Conservation (phyloP, 2,329 filamentous ascomycete genomes). For the Zymoseptoria crescenta region DNA sequence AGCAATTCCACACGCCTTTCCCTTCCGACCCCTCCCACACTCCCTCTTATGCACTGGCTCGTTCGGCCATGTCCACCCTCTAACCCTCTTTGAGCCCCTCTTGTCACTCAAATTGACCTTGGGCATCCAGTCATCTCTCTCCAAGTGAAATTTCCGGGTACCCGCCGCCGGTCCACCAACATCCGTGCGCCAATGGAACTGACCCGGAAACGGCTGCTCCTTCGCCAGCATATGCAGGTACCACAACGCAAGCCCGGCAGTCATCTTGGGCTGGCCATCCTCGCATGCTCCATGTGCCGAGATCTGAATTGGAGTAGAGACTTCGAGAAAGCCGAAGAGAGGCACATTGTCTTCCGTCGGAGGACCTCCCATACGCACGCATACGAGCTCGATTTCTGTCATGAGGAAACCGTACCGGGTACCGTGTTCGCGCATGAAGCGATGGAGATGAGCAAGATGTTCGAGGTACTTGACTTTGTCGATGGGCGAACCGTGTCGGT, state of each 20-base stretch:
- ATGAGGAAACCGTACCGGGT: conserved; percentile 95
- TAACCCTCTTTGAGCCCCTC: conserved; percentile 62
- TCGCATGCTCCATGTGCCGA: conserved; percentile 28
- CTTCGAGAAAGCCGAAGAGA: conserved; percentile 82
- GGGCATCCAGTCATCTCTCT: conserved; percentile 70
- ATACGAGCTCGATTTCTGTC: conserved; percentile 88
- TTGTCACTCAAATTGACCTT: conserved; percentile 66
- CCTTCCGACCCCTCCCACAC: conserved; percentile 49
- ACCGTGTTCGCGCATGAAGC: conserved; percentile 85
- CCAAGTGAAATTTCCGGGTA: conserved; percentile 59
- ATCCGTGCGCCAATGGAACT: conserved; percentile 58
- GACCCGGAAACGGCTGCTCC: conserved; percentile 51
- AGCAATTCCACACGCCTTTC: conserved; percentile 1
- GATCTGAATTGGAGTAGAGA: conserved; percentile 52
- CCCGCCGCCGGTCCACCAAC: conserved; percentile 69
- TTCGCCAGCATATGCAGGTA: conserved; percentile 65
- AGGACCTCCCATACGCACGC: conserved; percentile 67
- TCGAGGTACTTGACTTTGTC: conserved; percentile 84
- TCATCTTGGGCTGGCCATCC: conserved; percentile 47
- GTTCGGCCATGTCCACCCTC: conserved; percentile 71
- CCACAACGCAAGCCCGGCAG: conserved; percentile 68
- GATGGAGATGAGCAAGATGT: conserved; percentile 76
- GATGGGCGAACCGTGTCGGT: conserved; percentile 77
- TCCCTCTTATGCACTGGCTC: conserved; percentile 66
- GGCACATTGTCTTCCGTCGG: conserved; percentile 45